These are phyloP conservation scores for Colletotrichum eleusines DNA, from an alignment of 2,329 filamentous ascomycete species.

Conservation along the genomic window DNA sequence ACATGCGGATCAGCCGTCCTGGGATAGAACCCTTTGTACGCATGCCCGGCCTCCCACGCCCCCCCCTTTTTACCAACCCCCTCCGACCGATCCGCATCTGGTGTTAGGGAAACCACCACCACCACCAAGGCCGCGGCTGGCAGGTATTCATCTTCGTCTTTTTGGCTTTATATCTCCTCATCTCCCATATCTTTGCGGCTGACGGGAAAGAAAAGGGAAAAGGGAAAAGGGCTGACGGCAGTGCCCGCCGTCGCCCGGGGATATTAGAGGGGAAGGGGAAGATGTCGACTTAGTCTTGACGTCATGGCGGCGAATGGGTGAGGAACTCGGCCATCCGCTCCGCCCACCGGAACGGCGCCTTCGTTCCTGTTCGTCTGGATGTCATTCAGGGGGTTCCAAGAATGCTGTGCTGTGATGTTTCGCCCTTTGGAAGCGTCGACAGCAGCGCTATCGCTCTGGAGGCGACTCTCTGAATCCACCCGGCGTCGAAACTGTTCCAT, in stretches of 20 bases:
- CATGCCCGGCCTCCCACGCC: not conserved
- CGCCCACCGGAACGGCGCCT: too few species aligned
- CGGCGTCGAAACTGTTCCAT: too few species aligned
- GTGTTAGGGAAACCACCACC: not conserved
- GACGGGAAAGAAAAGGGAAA: not conserved
- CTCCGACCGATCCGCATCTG: not conserved
- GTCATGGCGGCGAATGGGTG: not conserved
- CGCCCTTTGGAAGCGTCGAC: too few species aligned
- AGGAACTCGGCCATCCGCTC: too few species aligned
- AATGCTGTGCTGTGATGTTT: too few species aligned
- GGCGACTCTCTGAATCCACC: too few species aligned
- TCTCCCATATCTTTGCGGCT: not conserved
- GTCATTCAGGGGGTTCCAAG: too few species aligned
- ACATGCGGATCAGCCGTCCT: slow-evolving; percentile 4
- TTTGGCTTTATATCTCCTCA: too few species aligned
- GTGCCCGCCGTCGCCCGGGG: too few species aligned
- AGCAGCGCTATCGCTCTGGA: too few species aligned
- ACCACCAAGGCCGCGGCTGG: not conserved
- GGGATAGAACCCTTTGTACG: not conserved
- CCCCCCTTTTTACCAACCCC: not conserved
- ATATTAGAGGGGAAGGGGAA: not conserved
- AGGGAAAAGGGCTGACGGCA: not conserved
- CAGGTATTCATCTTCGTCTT: too few species aligned
- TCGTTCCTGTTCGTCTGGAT: too few species aligned
- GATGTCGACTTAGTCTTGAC: not conserved